Base-by-base conservation (phyloP, 2,329 filamentous ascomycete genomes). In the Alternaria tenuissima region DNA sequence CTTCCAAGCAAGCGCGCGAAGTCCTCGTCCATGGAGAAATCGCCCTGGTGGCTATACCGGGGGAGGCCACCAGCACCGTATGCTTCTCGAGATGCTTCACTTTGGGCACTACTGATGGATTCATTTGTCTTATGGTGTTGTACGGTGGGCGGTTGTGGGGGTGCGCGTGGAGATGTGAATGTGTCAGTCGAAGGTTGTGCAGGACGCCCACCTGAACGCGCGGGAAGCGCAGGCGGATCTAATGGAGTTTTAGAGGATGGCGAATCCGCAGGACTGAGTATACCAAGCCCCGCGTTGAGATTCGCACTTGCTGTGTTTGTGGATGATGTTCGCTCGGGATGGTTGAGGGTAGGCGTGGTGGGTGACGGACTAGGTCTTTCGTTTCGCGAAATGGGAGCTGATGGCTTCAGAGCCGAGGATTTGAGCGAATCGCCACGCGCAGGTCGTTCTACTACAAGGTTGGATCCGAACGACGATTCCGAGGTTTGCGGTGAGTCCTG, bases 11-110 rank as follows among this genome's bases (percentile, higher is more conserved):
- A 94, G 58, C 94, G 90, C 55, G 92, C 91, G 88, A 97, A 93
- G 75, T 98, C 95, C 78, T 97, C 94, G 66, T 98, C 94, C 89
- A 97, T 89, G 61, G 91, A 95, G 73, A 97, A 95, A 66, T 96
- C 93, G 55, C 89, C 92, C 53, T 92, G 92, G 43, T 87, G 86
- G 78, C 91, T 96, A 62, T 87, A 81, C 38, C 81, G 81, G 12
- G 82, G 82, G 49, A 80, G 61, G 28, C 67, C 66, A 16, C 60
- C 61, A n/a, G 71, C 60, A 4, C 69, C 67, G 26, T 69, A 64
- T 8, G 55, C 63, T 55, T 71, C 69, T 56, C 74, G 69, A 5
- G 78, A 78, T 51, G 55, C 75, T 59, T 74, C 80, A 63, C 77
- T 83, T 43, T 79, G 80, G 41, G 78, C 67, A 24, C 80, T 82